Evolutionary conservation across 225 moss, liverwort and hornwort species (phyloP), one percentile per base, ranked within the genome.

Genomic region (Pseudoscleropodium purum): DNA sequence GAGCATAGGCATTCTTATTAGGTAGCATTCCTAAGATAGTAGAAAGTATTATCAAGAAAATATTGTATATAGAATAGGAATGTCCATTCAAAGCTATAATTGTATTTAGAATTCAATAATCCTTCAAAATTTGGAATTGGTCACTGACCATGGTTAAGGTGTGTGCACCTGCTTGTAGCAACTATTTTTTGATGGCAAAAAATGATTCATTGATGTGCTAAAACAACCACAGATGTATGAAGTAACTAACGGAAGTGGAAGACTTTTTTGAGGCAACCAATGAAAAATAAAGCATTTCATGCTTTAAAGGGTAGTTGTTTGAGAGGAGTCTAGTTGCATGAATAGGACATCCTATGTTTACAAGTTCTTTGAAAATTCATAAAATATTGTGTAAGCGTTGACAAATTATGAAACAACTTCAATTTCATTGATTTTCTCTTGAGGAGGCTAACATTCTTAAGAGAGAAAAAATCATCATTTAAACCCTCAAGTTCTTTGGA

Each of bases 1-100:
- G 5, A 43, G 2, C 9, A 9, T 27, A 9, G 15, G 10, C 2
- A 0, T 73, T 43, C 17, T 6, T 73, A 43, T 0, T 5, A 27
- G 2, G 2, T 43, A 43, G 5, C 16, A 26, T 4, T 43, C 10
- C 3, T 39, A 16, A 15, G 3, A 41, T 15, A 26, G 8, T 1
- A 0, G 5, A 5, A 72, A 72, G 15, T n/a, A 26, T 72, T 72
- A 15, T 72, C 0, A 0, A 25, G 2, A 15, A 72, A 72, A 41
- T 72, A 72, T 72, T 72, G 5, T 26, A 41, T 41, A 3, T 72
- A 15, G 5, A 41, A 1, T 41, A 41, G 15, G 41, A 41, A 72
- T 72, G 26, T 3, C 39, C 5, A 72, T 72, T 26, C 9, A 41
- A 72, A 26, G 8, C 26, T 72, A 72, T 26, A 41, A 26, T 0